These are phyloP conservation scores for Lotus japonicus DNA, from an alignment of 306 rosid genomes.

Conservation along the genomic window DNA sequence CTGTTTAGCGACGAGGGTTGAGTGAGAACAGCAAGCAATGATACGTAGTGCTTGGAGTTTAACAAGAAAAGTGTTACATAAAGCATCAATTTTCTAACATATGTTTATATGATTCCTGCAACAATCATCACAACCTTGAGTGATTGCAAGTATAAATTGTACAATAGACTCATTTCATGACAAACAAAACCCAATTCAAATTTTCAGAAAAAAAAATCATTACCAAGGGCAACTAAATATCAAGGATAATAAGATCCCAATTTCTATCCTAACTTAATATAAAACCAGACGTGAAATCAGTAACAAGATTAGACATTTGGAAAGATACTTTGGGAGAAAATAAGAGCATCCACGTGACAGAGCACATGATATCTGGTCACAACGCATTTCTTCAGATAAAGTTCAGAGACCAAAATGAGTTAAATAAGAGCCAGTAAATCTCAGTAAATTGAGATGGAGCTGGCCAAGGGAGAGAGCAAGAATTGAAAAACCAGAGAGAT, in stretches of 20 bases:
- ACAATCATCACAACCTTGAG: background rate
- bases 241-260: background rate
- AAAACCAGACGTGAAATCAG: background rate
- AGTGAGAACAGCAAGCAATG: background rate
- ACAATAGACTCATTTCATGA: background rate
- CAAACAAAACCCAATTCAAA: background rate
- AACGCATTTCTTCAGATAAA: constrained; percentile 30
- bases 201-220: background rate
- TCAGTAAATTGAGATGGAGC: too few relatives aligned
- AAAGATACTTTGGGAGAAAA: background rate
- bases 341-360: constrained; percentile 1
- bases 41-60: background rate
- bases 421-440: constrained; percentile 13
- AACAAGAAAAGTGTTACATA: background rate
- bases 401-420: constrained; percentile 21
- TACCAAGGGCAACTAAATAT: background rate
- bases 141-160: background rate
- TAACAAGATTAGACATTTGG: background rate
- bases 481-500: too few relatives aligned
- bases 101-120: background rate
- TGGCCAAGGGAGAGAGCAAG: too few relatives aligned
- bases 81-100: background rate
- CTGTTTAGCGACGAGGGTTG: background rate
- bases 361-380: constrained; percentile 24
- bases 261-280: too few relatives aligned